These are phyloP conservation scores for Purshia tridentata DNA, from an alignment of 306 rosid genomes.

Conservation along the genomic window DNA sequence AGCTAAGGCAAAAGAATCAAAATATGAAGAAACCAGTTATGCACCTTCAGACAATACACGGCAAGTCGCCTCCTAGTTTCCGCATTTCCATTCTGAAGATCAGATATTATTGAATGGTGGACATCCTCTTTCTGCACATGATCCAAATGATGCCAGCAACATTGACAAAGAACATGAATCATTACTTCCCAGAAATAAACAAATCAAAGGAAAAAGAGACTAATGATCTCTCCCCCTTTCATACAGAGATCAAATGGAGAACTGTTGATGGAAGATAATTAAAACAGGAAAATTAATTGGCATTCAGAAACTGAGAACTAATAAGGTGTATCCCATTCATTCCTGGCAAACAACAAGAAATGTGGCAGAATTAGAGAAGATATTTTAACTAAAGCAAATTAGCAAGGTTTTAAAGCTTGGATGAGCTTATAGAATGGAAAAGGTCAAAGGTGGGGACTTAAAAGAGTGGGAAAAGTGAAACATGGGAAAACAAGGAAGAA, in stretches of 20 bases:
- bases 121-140: conserved; percentile 89
- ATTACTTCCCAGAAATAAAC: conserved; percentile 18
- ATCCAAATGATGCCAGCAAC: conserved; percentile 24
- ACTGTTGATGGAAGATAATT: not conserved
- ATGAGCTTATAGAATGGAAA: not conserved
- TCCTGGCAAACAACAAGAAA: not conserved
- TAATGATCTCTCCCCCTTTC: not conserved
- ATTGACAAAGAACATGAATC: conserved; percentile 18
- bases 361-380: not conserved
- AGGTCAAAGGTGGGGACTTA: not conserved
- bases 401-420: not conserved
- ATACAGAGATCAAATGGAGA: conserved; percentile 7
- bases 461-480: not conserved
- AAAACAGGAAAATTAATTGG: not conserved
- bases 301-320: not conserved
- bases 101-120: conserved; percentile 94
- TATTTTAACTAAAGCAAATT: not conserved
- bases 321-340: not conserved
- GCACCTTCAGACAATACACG: conserved; percentile 93
- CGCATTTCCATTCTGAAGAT: conserved; percentile 96
- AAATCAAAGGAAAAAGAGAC: conserved; percentile 27
- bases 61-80: conserved; percentile 98
- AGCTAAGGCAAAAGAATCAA: conserved; percentile 27
- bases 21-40: conserved; percentile 27
- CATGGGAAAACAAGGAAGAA: conserved; percentile 2